Evolutionary conservation across 2,329 filamentous ascomycete genomes (phyloP).

Genomic region (Phialocephala subalpina): DNA sequence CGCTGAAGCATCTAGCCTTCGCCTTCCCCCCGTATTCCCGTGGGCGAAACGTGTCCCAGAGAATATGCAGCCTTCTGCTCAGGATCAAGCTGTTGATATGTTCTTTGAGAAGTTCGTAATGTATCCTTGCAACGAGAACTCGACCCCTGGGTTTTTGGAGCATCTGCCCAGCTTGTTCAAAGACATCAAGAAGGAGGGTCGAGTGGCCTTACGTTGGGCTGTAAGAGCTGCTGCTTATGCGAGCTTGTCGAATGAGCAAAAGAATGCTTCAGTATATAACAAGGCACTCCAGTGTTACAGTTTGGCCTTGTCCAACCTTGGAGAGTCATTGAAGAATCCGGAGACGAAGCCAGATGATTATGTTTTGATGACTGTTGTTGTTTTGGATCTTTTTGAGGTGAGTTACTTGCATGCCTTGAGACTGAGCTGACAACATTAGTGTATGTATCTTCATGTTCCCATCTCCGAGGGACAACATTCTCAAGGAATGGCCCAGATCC

Average conservation of each 20-base stretch:
- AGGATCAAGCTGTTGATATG: slow-evolving; percentile 42
- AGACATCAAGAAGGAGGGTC: slow-evolving; percentile 48
- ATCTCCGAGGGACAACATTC: slow-evolving; percentile 44
- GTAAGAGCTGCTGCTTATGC: slow-evolving; percentile 49
- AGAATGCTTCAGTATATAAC: slow-evolving; percentile 31
- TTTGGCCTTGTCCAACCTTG: slow-evolving; percentile 45
- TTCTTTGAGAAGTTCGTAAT: slow-evolving; percentile 52
- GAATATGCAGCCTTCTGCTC: slow-evolving; percentile 23
- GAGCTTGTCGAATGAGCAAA: slow-evolving; percentile 42
- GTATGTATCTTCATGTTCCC: slow-evolving; percentile 44
- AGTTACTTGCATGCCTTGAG: background rate
- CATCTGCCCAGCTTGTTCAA: slow-evolving; percentile 49
- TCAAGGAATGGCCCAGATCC: slow-evolving; percentile 51
- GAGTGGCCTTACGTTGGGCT: slow-evolving; percentile 48
- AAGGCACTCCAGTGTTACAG: slow-evolving; percentile 48
- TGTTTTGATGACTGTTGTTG: slow-evolving; percentile 50
- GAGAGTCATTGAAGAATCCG: slow-evolving; percentile 42
- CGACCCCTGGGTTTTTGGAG: slow-evolving; percentile 50
- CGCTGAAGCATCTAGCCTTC: background rate
- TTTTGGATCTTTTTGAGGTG: slow-evolving; percentile 52
- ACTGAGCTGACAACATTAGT: slow-evolving; percentile 36
- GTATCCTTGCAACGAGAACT: slow-evolving; percentile 47
- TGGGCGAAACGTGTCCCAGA: slow-evolving; percentile 38
- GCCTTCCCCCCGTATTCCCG: slow-evolving; percentile 9
- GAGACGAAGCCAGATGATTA: slow-evolving; percentile 49